Evolutionary conservation across 176 grass and related monocot species (phyloP), one percentile per base, ranked within the genome.

Genomic region (Echinochloa phyllopogon): DNA sequence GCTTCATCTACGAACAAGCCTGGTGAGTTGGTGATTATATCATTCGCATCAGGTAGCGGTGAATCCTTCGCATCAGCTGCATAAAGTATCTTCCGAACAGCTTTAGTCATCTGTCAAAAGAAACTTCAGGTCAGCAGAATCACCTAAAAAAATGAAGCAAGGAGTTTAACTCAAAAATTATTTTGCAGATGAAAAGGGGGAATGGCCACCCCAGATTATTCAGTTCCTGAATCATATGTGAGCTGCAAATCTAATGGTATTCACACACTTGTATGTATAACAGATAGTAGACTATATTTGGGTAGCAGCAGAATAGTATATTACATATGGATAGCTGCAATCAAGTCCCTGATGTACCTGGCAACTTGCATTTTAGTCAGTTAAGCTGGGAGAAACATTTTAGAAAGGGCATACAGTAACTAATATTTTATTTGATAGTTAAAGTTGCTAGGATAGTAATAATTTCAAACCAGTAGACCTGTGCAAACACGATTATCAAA

Each of bases 21-120:
- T 78, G 92, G 92, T 56, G 94, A 97, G 10, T 57, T 90, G 43
- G 63, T 88, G 55, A 94, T 87, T 62, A 97, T 92, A 80, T 92
- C 94, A 71, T 92, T 76, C 45, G 88, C 94, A 81, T 89, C 94
- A 49, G 86, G 72, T 56, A 97, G 72, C 12, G 92, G 80, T 66
- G 92, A 90, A 47, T 89, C 92, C 75, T 51, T 89, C 60, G 82
- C 90, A 87, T 94, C 92, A 27, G 92, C 62, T 11, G 94, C 86
- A 82, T 97, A 97, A 17, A 97, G 78, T 53, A 97, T 97, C 92
- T 91, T 92, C 45, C 76, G 63, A 45, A 97, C 73, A 1, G 92
- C 92, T 86, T 94, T 97, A 4, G 90, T 89, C 90, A 92, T 90
- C 94, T 97, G 21, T 69, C n/a, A 81, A 80, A 53, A 77, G 75